Base-by-base conservation (phyloP, 495 filamentous ascomycete species). In the Wilcoxina mikolae region DNA sequence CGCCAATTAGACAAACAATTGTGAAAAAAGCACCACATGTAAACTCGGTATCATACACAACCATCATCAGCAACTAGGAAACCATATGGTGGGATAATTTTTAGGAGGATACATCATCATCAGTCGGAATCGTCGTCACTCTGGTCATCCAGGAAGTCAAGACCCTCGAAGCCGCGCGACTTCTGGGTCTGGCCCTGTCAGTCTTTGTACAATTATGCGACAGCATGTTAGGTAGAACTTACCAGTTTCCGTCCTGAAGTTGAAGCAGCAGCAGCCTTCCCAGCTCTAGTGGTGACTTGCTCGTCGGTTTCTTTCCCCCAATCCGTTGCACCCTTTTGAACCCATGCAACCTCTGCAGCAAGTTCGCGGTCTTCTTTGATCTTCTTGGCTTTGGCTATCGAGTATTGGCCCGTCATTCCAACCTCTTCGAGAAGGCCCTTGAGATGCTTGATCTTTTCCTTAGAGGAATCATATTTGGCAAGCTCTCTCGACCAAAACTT, bases 401-500 rank as follows among this genome's bases (percentile, higher is more conserved):
- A 93, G 69, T 84, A 94, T 23, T 88, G 77, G 0, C 90, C 90
- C 4, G 76, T 78, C 83, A 98, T 94, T 2, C 91, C 93, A 23
- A 78, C 73, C 5, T 91, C 85, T 23, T 73, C 73, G 28, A 98
- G 74, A 77, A 93, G 80, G 2, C 67, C 67, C 61, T 78, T 86
- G 12, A 96, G 76, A 67, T 94, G 87, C 53, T 71, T 70, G 55
- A 95, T 87, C 72, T 95, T 95, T 7, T 76, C 85, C 59, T 81
- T 84, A 12, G 76, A 65, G 24, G 82, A 85, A 43, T 79, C 82
- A 64, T 78, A 83, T 57, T 85, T 82, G 55, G 75, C 74, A 48
- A 98, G 75, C 69, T 94, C 86, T 53, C 81, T 78, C 33, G 73
- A 73, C 91, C 93, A 98, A 58, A 95, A 76, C 65, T 95, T 96